These are phyloP conservation scores for Pelargonium fulgidum DNA, from an alignment of 441 rosid genomes.

Conservation along the genomic window DNA sequence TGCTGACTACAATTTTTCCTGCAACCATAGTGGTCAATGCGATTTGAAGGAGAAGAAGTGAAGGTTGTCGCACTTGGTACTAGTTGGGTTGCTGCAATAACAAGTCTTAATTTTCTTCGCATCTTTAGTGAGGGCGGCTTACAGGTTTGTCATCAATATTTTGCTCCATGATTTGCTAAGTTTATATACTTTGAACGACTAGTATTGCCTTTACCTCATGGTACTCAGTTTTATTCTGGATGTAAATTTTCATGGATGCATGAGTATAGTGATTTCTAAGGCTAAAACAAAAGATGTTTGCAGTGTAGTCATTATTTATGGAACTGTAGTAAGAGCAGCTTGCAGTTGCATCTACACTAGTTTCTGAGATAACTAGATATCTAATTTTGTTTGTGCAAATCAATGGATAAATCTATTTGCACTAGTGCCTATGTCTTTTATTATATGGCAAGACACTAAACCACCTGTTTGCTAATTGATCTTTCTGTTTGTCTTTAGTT, in stretches of 20 bases:
- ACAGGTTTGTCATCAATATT: constrained; percentile 53
- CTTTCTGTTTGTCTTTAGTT: not conserved
- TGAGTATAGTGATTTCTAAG: not conserved
- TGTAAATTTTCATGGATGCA: not conserved
- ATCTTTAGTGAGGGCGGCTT: constrained; percentile 85
- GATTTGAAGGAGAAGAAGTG: constrained; percentile 95
- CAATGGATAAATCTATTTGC: not conserved
- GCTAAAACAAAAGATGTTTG: not conserved
- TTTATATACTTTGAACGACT: not conserved
- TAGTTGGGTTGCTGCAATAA: constrained; percentile 82
- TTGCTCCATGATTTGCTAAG: constrained; percentile 4
- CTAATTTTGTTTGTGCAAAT: not conserved
- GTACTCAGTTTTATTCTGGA: not conserved
- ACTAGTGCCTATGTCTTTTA: not conserved
- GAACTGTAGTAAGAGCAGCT: not conserved
- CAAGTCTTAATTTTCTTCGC: constrained; percentile 81
- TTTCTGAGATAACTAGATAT: not conserved
- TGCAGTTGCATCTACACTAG: not conserved
- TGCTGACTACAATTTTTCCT: constrained; percentile 23
- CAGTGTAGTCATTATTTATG: not conserved
- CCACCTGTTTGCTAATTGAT: not conserved
- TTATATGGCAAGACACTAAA: not conserved
- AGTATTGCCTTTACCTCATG: not conserved
- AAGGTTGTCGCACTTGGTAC: constrained; percentile 68
- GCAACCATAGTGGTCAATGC: constrained; percentile 82